Conservation (phyloP, 371 early-diverging fungal genomes). For the Batkoa obscura region DNA sequence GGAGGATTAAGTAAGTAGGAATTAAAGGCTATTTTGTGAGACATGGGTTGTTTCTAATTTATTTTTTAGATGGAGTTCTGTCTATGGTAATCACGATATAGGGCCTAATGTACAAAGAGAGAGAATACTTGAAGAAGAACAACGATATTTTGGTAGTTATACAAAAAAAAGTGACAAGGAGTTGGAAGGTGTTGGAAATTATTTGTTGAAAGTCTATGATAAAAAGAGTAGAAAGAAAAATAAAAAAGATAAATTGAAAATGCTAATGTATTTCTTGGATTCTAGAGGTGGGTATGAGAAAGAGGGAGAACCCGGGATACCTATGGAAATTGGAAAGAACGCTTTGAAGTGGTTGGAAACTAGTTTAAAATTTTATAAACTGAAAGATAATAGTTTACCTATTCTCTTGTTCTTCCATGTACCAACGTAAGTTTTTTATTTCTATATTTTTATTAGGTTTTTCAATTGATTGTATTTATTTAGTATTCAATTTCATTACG, state of each 20-base stretch:
- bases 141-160: not conserved
- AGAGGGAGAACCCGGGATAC: not conserved
- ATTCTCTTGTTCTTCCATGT: not conserved
- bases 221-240: not conserved
- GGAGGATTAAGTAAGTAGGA: not conserved
- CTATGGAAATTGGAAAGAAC: not conserved
- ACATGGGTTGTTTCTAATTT: not conserved
- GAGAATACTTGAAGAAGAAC: not conserved
- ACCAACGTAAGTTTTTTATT: not conserved
- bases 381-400: not conserved
- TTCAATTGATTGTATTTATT: not conserved
- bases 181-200: not conserved
- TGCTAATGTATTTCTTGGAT: not conserved
- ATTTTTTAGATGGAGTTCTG: not conserved
- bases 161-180: not conserved
- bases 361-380: not conserved
- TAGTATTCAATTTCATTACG: not conserved
- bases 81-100: not conserved
- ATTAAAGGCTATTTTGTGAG: not conserved
- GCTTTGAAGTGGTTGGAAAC: not conserved
- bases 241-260: not conserved
- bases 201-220: not conserved
- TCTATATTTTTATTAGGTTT: not conserved
- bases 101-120: not conserved
- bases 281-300: not conserved